Percentiles rank a stretch among this genome's conserved stretches.
Conservation (phyloP, 768 basidiomycete species). For the Pholiota molesta region DNA sequence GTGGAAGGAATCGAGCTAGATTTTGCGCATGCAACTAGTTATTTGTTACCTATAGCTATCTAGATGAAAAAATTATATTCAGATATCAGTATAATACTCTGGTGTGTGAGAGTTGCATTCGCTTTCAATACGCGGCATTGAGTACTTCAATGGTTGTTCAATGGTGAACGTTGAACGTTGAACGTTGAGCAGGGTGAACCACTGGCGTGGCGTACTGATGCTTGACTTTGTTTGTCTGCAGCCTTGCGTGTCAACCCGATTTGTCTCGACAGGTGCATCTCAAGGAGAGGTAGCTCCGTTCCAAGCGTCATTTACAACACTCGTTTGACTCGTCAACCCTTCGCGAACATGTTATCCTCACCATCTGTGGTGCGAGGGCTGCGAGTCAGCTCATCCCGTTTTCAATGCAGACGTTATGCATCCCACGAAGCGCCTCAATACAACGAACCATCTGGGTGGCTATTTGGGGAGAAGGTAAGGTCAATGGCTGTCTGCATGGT, state of each 20-base stretch:
- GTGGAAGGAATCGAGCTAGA: not conserved
- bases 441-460: constrained; percentile 85
- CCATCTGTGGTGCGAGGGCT: constrained; percentile 45
- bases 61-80: not conserved
- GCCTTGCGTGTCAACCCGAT: constrained; percentile 16
- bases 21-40: not conserved
- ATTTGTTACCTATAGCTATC: not conserved
- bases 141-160: too few species aligned
- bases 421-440: constrained; percentile 82
- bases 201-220: too few species aligned
- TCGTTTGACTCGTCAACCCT: not conserved
- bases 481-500: not conserved
- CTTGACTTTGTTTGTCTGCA: constrained; percentile 21
- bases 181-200: too few species aligned
- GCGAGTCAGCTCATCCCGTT: constrained; percentile 39
- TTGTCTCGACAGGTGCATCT: constrained; percentile 3
- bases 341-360: constrained; percentile 40
- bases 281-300: not conserved
- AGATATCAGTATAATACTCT: not conserved
- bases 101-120: not conserved
- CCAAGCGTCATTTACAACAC: constrained; percentile 3
- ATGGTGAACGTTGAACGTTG: too few species aligned
- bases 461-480: constrained; percentile 88
- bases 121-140: too few species aligned
- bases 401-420: constrained; percentile 53